These are phyloP conservation scores for Oidiodendron maius DNA, from an alignment of 495 filamentous ascomycete species.

Conservation along the genomic window DNA sequence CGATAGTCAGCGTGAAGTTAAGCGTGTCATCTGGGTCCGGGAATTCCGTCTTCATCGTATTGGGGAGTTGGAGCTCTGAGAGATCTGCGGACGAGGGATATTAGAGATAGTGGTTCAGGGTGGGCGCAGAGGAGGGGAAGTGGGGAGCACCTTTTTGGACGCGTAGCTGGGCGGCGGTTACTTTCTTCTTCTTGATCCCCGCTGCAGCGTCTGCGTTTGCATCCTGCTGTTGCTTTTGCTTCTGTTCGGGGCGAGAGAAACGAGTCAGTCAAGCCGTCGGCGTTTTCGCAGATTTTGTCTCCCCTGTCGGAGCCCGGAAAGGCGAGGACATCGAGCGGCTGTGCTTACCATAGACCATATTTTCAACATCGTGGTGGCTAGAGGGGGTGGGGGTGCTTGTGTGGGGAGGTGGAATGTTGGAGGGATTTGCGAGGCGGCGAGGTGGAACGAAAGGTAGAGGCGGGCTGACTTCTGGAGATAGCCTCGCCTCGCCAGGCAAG, in stretches of 20 bases:
- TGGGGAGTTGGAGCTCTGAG: constrained; percentile 81
- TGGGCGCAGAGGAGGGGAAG: background rate
- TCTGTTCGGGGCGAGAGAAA: too few species aligned
- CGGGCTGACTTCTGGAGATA: too few species aligned
- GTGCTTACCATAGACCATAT: constrained; percentile 95
- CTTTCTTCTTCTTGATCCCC: constrained; percentile 91
- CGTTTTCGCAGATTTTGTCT: too few species aligned
- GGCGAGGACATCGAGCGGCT: background rate
- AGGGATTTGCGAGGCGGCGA: background rate
- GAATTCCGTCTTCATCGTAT: constrained; percentile 89
- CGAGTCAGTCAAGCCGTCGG: constrained; percentile 12
- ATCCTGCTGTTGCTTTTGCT: constrained; percentile 91
- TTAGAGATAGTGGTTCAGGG: background rate
- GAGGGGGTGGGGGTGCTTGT: background rate
- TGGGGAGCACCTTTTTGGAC: constrained; percentile 79
- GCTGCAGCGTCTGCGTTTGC: constrained; percentile 64
- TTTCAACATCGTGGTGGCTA: constrained; percentile 76
- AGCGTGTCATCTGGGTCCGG: constrained; percentile 94
- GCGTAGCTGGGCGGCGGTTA: constrained; percentile 90
- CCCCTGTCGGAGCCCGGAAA: background rate
- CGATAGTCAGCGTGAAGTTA: constrained; percentile 88
- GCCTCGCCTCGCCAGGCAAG: too few species aligned
- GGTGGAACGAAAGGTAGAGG: background rate
- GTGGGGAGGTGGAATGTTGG: background rate
- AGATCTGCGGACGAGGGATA: constrained; percentile 58